These are phyloP conservation scores for Prunus fruticosa DNA, from an alignment of 306 rosid species.

Conservation along the genomic window DNA sequence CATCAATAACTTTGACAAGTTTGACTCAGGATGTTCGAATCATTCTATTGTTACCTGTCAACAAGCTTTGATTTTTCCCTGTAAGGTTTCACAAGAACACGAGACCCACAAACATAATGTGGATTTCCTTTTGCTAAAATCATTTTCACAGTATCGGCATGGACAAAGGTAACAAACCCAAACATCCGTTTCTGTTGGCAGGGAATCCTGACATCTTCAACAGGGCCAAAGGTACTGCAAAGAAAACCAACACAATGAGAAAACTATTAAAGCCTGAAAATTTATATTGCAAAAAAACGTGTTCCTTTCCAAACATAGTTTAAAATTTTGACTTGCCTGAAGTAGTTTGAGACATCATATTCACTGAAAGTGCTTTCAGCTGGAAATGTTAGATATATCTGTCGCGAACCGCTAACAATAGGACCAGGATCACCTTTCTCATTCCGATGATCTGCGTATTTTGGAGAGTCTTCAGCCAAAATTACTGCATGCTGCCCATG, in stretches of 20 bases:
- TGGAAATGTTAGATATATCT: constrained; percentile 86
- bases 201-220: constrained; percentile 90
- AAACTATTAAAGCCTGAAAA: not conserved
- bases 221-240: constrained; percentile 60
- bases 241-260: constrained; percentile 11
- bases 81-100: constrained; percentile 86
- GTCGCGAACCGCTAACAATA: constrained; percentile 66
- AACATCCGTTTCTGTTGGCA: constrained; percentile 80
- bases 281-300: constrained; percentile 1
- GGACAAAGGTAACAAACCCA: constrained; percentile 78
- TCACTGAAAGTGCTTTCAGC: constrained; percentile 82
- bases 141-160: constrained; percentile 59
- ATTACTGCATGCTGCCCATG: constrained; percentile 85
- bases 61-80: constrained; percentile 68
- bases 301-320: constrained; percentile 2
- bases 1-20: not conserved
- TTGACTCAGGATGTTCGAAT: not conserved
- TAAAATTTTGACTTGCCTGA: constrained; percentile 37
- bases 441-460: constrained; percentile 34
- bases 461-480: constrained; percentile 63
- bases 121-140: constrained; percentile 71
- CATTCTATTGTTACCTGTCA: constrained; percentile 38
- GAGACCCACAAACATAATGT: constrained; percentile 66
- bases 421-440: constrained; percentile 59
- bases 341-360: constrained; percentile 77